Conservation (phyloP, 2,329 filamentous ascomycete genomes). For the Aspergillus pseudoviridinutans region DNA sequence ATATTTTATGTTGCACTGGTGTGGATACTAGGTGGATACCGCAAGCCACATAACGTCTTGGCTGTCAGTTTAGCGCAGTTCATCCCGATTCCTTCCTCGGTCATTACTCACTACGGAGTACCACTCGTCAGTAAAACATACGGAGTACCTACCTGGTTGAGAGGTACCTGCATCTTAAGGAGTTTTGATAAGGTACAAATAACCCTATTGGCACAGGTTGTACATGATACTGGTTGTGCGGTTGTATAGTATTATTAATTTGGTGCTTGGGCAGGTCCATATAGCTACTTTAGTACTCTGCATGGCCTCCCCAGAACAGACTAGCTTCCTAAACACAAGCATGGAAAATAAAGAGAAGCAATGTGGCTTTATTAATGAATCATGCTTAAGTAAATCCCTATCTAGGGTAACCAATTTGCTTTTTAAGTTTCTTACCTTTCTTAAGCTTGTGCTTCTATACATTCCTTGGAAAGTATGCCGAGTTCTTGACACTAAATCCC, state of each 20-base stretch:
- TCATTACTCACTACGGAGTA: too few relatives aligned
- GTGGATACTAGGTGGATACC: not conserved
- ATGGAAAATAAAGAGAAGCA: not conserved
- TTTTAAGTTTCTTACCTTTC: not conserved
- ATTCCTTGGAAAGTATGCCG: not conserved
- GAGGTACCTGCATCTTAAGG: too few relatives aligned
- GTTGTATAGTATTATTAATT: too few relatives aligned
- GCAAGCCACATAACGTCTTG: not conserved
- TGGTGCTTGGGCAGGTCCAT: too few relatives aligned
- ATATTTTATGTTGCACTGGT: not conserved
- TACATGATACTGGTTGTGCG: not conserved
- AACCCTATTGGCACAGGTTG: too few relatives aligned
- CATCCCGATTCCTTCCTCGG: not conserved
- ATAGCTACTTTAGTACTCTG: too few relatives aligned
- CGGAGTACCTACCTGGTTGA: too few relatives aligned
- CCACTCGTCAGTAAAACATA: too few relatives aligned
- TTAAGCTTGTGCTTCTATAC: not conserved
- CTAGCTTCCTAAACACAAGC: too few relatives aligned
- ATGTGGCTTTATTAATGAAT: not conserved
- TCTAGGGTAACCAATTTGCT: not conserved
- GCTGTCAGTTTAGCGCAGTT: not conserved
- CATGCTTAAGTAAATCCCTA: not conserved
- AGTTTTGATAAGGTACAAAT: too few relatives aligned
- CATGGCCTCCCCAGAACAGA: too few relatives aligned
- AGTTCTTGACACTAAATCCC: too few relatives aligned